phyloP scores from a whole-genome alignment of 257 asterid genomes.

The Forsythia suspensa region DNA sequence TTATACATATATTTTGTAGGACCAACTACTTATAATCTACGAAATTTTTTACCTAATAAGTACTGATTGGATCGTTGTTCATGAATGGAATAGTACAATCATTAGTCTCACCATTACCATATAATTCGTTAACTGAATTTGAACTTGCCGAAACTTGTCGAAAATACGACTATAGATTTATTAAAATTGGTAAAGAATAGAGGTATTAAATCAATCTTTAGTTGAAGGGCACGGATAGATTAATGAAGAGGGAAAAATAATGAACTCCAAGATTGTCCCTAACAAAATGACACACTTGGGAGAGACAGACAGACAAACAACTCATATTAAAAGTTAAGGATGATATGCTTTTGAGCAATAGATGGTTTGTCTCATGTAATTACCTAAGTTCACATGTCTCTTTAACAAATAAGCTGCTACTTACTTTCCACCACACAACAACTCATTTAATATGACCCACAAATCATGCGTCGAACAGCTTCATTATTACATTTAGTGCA shows the following conservation, averaged over 20 bases:
- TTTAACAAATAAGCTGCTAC: slow-evolving; percentile 1
- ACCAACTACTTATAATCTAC: too few species aligned
- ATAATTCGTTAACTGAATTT: neutral
- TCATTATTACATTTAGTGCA: slow-evolving; percentile 43
- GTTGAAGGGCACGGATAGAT: neutral
- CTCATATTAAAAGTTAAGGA: neutral
- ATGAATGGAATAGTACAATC: too few species aligned
- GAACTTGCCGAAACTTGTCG: too few species aligned
- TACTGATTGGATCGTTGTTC: too few species aligned
- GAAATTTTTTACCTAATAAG: too few species aligned
- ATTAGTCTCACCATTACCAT: neutral
- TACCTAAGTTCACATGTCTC: neutral
- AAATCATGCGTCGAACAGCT: slow-evolving; percentile 54
- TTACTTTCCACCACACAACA: slow-evolving; percentile 50
- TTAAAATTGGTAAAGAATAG: neutral
- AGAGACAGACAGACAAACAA: neutral
- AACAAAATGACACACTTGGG: neutral
- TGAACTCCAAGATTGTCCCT: neutral
- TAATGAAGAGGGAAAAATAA: neutral
- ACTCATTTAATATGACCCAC: slow-evolving; percentile 49
- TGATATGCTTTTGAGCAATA: neutral
- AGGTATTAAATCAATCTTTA: neutral
- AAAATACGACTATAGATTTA: neutral
- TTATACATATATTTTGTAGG: too few species aligned
- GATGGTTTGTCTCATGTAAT: neutral